phyloP scores from a whole-genome alignment of 768 basidiomycete genomes.

The Trametes villosa region DNA sequence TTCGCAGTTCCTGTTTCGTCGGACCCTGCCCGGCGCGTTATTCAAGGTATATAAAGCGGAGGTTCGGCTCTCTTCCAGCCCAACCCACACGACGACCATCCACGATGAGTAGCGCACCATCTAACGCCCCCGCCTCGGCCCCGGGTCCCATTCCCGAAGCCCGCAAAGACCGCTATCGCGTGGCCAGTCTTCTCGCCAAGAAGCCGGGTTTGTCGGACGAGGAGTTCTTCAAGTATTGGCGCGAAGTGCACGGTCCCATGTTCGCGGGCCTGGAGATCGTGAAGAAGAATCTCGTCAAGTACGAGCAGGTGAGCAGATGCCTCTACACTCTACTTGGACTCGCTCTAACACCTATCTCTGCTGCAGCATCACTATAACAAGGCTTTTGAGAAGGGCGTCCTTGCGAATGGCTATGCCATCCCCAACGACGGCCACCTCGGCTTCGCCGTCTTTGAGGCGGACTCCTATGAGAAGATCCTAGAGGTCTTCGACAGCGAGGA shows the following conservation, averaged over 20 bases:
- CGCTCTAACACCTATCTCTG: not conserved
- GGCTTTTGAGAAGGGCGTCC: constrained; percentile 11
- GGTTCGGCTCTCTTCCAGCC: not conserved
- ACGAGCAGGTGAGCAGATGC: constrained; percentile 10
- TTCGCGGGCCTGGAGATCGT: constrained; percentile 13
- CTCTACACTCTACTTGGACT: not conserved
- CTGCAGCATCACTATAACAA: constrained; percentile 17
- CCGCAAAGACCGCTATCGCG: constrained; percentile 11
- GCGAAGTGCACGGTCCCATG: constrained; percentile 12
- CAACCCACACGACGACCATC: not conserved
- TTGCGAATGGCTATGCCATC: constrained; percentile 23
- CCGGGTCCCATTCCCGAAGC: not conserved
- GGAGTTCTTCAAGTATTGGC: constrained; percentile 17
- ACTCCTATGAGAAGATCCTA: constrained; percentile 38
- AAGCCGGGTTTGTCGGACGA: constrained; percentile 11
- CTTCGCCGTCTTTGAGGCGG: constrained; percentile 37
- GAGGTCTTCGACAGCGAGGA: constrained; percentile 32
- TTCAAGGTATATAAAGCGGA: not conserved
- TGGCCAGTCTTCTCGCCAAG: constrained; percentile 9
- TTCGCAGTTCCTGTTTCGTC: too few relatives aligned
- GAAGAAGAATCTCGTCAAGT: constrained; percentile 17
- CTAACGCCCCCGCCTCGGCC: not conserved
- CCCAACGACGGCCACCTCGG: constrained; percentile 34
- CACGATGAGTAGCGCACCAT: constrained; percentile 1
- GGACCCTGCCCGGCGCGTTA: too few relatives aligned